Evolutionary conservation across 2,329 filamentous ascomycete species (phyloP).

Genomic region (Diaporthe sp.): DNA sequence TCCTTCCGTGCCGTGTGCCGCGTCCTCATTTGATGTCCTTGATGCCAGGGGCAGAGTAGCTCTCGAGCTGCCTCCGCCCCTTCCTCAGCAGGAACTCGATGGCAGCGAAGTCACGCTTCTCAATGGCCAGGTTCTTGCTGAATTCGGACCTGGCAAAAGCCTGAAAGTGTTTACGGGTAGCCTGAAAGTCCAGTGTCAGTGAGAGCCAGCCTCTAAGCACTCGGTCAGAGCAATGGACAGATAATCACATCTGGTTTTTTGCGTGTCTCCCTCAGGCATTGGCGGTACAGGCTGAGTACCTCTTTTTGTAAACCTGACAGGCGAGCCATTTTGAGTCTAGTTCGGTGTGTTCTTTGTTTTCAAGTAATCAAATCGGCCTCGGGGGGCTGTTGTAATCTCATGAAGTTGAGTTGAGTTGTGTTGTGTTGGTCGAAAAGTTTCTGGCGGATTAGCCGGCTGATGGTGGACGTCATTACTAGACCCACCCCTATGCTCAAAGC

Average conservation of each 20-base stretch:
- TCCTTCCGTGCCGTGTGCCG: conserved; percentile 2
- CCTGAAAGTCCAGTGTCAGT: conserved; percentile 49
- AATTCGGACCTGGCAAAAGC: conserved; percentile 82
- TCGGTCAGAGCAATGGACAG: background rate
- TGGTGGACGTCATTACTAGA: conserved; percentile 13
- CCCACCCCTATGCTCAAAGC: background rate
- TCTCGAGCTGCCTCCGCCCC: conserved; percentile 83
- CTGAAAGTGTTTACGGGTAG: conserved; percentile 69
- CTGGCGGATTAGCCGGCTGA: background rate
- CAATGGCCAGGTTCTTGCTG: conserved; percentile 72
- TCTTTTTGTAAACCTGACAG: conserved; percentile 92
- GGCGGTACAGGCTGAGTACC: conserved; percentile 86
- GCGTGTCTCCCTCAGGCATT: conserved; percentile 83
- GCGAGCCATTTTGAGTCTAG: conserved; percentile 51
- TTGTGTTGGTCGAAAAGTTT: background rate
- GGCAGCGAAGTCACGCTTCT: conserved; percentile 86
- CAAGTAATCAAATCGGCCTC: background rate
- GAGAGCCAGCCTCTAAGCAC: background rate
- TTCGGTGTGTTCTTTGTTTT: background rate
- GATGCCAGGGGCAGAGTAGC: conserved; percentile 82
- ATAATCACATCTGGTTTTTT: conserved; percentile 78
- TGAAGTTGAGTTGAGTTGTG: background rate
- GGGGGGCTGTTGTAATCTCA: background rate
- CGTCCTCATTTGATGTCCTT: conserved; percentile 71
- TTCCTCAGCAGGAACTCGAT: conserved; percentile 89